Evolutionary conservation across 148 eudicot species (phyloP), one percentile per base, ranked within the genome.

Genomic region (Amaranthus cruentus): DNA sequence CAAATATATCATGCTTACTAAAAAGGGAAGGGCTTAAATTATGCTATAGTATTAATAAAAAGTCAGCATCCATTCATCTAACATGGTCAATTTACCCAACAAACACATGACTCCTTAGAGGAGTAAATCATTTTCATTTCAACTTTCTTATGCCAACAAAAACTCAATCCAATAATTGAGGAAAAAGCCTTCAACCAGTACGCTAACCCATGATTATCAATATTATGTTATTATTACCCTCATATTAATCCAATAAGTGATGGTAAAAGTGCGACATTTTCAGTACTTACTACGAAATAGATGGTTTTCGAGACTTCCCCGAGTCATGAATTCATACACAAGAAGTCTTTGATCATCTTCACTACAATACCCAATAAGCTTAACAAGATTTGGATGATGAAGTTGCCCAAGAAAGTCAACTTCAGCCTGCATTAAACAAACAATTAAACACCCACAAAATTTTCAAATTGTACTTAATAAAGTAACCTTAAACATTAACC

Each of bases 231-330:
- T 13, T 10, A 12, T 54, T 9, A 64, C 55, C 18, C 18, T 18
- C 18, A 18, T 18, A 18, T 18, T 18, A 18, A 73, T 14, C 59
- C 59, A 68, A 59, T 58, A n/a, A 50, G 11, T 6, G 21, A 54
- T 3, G 71, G 53, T 15, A 9, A 69, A 28, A 28, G 38, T 28
- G 38, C 38, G 38, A 18, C 18, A 18, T 18, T 18, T 18, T 18
- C 18, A 28, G 38, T 28, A 80, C 96, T 90, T 79, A 95, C 98
- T 88, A 82, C 97, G 84, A 60, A 95, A 95, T 55, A 91, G 98
- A 87, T 95, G 98, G 73, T 95, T 95, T 72, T 95, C 97, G 56
- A 95, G 97, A 88, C 98, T 95, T 84, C 98, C 98, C 63, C 98
- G 98, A 72, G 93, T 87, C 98, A 95, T 90, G 69, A 95, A 95